phyloP scores from a whole-genome alignment of 2,329 filamentous ascomycete genomes.

The Hypoxylon sp. region DNA sequence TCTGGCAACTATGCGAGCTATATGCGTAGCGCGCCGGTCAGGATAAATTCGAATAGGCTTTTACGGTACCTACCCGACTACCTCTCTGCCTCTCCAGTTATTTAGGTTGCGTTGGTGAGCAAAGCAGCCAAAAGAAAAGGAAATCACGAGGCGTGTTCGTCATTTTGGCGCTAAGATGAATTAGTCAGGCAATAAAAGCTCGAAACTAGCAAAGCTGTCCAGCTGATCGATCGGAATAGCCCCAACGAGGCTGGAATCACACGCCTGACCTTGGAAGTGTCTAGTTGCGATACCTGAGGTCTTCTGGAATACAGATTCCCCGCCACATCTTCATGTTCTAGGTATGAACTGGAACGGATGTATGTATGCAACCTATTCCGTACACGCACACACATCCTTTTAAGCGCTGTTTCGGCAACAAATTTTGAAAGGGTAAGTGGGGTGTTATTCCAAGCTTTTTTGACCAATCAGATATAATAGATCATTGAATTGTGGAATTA shows the following conservation, averaged over 20 bases:
- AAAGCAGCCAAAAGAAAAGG: neutral
- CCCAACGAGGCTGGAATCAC: slow-evolving; percentile 7
- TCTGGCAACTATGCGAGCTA: neutral
- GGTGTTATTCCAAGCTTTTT: too few species aligned
- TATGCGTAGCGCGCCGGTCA: slow-evolving; percentile 18
- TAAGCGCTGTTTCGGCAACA: too few species aligned
- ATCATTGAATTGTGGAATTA: too few species aligned
- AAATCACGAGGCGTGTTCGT: slow-evolving; percentile 15
- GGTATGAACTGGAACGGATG: too few species aligned
- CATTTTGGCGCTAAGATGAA: slow-evolving; percentile 16
- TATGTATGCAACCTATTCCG: neutral
- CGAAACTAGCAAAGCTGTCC: neutral
- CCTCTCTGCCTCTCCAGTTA: too few species aligned
- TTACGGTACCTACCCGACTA: neutral
- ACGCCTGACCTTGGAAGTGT: neutral
- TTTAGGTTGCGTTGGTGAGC: slow-evolving; percentile 8
- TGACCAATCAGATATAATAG: too few species aligned
- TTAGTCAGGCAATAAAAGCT: slow-evolving; percentile 14
- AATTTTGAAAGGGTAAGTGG: too few species aligned
- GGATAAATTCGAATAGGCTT: slow-evolving; percentile 27
- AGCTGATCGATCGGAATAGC: slow-evolving; percentile 16
- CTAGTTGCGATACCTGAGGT: neutral
- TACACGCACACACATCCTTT: too few species aligned
- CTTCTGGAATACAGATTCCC: slow-evolving; percentile 1
- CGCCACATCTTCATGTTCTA: neutral